These are phyloP conservation scores for Thecamonas trahens DNA, from an alignment of 78 protist genomes.

Conservation along the genomic window DNA sequence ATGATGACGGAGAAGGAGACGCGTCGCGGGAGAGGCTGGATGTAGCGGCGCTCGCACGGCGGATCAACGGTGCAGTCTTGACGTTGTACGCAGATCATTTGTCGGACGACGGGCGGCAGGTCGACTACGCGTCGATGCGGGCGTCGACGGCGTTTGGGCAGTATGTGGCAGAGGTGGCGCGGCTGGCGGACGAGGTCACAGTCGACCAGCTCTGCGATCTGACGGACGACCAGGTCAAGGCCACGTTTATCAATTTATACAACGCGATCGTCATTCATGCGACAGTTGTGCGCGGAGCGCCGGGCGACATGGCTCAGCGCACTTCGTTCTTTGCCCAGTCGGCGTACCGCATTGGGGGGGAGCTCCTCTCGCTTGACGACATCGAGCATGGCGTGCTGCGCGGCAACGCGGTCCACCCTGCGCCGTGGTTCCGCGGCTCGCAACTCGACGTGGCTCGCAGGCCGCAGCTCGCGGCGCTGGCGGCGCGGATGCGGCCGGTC, in stretches of 20 bases:
- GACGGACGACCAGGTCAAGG: not conserved
- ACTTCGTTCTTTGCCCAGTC: not conserved
- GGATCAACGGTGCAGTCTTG: too few species aligned
- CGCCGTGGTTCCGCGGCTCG: not conserved
- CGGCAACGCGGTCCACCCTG: not conserved
- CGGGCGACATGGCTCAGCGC: not conserved
- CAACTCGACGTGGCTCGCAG: not conserved
- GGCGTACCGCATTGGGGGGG: conserved; percentile 16
- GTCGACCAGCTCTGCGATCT: too few species aligned
- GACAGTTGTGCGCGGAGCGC: not conserved
- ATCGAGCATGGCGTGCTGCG: conserved; percentile 30
- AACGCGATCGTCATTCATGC: conserved; percentile 12
- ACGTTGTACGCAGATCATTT: too few species aligned
- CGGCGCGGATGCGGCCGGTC: not conserved
- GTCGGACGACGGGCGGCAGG: too few species aligned
- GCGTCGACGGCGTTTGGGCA: too few species aligned
- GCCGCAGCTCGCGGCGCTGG: not conserved
- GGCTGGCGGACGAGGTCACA: too few species aligned
- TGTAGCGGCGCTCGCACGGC: too few species aligned
- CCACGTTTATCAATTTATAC: conserved; percentile 21
- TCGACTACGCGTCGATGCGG: too few species aligned
- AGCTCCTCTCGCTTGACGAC: conserved; percentile 1
- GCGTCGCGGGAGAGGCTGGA: too few species aligned
- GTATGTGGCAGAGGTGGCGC: too few species aligned
- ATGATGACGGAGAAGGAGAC: too few species aligned